phyloP scores from a whole-genome alignment of 768 basidiomycete genomes.

The Cyclocybe cylindracea region DNA sequence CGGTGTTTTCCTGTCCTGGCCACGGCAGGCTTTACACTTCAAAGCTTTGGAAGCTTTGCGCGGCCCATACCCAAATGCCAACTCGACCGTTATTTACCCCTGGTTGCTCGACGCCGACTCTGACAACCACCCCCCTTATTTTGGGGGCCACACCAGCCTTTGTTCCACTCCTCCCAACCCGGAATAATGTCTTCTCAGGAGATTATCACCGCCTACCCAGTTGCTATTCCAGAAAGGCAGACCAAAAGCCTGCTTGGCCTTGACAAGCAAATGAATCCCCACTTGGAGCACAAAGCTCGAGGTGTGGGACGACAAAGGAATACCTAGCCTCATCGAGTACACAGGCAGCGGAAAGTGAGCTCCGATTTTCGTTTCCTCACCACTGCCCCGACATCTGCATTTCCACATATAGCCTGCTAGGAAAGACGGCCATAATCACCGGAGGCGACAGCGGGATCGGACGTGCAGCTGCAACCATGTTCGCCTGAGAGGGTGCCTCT shows the following conservation, averaged over 20 bases:
- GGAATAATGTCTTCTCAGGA: constrained; percentile 26
- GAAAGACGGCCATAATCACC: constrained; percentile 36
- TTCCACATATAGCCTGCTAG: constrained; percentile 22
- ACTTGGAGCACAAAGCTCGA: constrained; percentile 44
- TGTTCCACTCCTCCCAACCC: no score
- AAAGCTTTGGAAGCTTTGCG: no score
- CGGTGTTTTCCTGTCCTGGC: no score
- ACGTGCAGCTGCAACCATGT: constrained; percentile 48
- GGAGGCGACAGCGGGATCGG: constrained; percentile 52
- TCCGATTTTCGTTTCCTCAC: not conserved
- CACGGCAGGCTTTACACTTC: no score
- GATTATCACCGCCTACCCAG: constrained; percentile 34
- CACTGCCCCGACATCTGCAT: not conserved
- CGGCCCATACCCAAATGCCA: no score
- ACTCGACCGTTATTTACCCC: no score
- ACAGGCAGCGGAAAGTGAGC: constrained; percentile 46
- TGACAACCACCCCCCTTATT: not conserved
- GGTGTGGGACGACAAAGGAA: constrained; percentile 50
- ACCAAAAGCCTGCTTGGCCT: constrained; percentile 49
- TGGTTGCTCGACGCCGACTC: no score
- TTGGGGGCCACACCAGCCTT: no score
- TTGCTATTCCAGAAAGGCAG: constrained; percentile 40
- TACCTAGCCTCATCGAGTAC: constrained; percentile 53
- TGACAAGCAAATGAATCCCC: constrained; percentile 48
- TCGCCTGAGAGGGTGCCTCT: constrained; percentile 50